These are phyloP conservation scores for Wickerhamiella sergipiensis DNA, from an alignment of 805 yeast genomes.

Conservation along the genomic window DNA sequence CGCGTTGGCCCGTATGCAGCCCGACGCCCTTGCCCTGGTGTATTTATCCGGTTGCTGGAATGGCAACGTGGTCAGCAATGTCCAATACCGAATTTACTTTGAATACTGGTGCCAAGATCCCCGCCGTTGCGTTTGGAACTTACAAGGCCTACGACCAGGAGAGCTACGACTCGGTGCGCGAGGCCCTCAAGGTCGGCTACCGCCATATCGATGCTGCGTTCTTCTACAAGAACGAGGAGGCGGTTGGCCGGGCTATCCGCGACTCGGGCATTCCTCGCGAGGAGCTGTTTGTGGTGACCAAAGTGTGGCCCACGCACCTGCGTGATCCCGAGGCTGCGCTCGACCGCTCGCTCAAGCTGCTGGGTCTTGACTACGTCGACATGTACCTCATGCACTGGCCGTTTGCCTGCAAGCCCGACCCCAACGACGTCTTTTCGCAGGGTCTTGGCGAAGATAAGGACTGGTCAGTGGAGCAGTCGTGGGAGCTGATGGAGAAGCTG, in stretches of 20 bases:
- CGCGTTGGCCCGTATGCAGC: not conserved
- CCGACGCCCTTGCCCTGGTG: not conserved
- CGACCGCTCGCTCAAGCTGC: constrained; percentile 42
- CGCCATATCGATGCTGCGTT: constrained; percentile 71
- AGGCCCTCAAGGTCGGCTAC: constrained; percentile 52
- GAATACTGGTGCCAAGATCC: constrained; percentile 52
- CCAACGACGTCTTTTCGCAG: constrained; percentile 24
- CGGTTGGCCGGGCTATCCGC: constrained; percentile 37
- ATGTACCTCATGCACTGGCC: constrained; percentile 80
- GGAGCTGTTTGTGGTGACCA: constrained; percentile 58
- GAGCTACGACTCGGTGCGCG: constrained; percentile 40
- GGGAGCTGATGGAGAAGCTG: constrained; percentile 43
- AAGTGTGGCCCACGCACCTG: constrained; percentile 32
- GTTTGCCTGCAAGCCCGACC: constrained; percentile 24
- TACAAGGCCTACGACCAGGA: constrained; percentile 47
- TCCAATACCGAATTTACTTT: constrained; percentile 11
- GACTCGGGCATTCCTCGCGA: constrained; percentile 36
- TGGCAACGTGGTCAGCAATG: not conserved
- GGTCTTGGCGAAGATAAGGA: constrained; percentile 21
- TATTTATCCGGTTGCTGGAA: not conserved
- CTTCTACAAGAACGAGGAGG: constrained; percentile 50
- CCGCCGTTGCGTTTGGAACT: constrained; percentile 62
- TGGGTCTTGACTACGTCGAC: constrained; percentile 66
- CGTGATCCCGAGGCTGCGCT: constrained; percentile 37
- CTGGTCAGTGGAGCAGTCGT: constrained; percentile 39